These are phyloP conservation scores for Brettanomyces nanus DNA, from an alignment of 805 yeast genomes.

Conservation along the genomic window DNA sequence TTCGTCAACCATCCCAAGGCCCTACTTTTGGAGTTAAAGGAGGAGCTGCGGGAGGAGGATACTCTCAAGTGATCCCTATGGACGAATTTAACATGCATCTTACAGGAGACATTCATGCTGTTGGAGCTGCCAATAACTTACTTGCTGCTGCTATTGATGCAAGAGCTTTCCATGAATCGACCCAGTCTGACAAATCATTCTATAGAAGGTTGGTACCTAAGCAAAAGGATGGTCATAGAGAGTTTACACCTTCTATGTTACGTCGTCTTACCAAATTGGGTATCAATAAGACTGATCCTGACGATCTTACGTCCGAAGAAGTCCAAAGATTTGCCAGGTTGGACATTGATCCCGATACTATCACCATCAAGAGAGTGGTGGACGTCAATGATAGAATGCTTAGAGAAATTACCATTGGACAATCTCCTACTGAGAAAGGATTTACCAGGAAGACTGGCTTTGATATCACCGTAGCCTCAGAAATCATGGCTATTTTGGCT, in stretches of 20 bases:
- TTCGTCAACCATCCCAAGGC: conserved; percentile 84
- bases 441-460: conserved; percentile 67
- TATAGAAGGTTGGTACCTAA: conserved; percentile 70
- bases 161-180: conserved; percentile 74
- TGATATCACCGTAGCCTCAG: conserved; percentile 80
- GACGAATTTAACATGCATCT: conserved; percentile 82
- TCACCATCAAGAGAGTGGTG: conserved; percentile 78
- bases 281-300: conserved; percentile 61
- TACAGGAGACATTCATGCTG: conserved; percentile 83
- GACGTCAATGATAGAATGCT: conserved; percentile 78
- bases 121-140: conserved; percentile 72
- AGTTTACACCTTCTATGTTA: conserved; percentile 60
- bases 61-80: conserved; percentile 83
- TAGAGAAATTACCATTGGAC: conserved; percentile 71
- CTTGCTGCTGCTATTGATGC: conserved; percentile 83
- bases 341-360: conserved; percentile 70
- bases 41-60: conserved; percentile 90
- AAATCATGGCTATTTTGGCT: conserved; percentile 80
- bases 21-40: conserved; percentile 86
- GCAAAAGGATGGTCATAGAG: conserved; percentile 55
- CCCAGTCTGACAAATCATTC: conserved; percentile 65
- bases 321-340: conserved; percentile 54
- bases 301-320: conserved; percentile 66
- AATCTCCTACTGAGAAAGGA: conserved; percentile 77
- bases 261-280: conserved; percentile 62